Conservation (phyloP, 1,139 yeast species). For the Geotrichum candidum region DNA sequence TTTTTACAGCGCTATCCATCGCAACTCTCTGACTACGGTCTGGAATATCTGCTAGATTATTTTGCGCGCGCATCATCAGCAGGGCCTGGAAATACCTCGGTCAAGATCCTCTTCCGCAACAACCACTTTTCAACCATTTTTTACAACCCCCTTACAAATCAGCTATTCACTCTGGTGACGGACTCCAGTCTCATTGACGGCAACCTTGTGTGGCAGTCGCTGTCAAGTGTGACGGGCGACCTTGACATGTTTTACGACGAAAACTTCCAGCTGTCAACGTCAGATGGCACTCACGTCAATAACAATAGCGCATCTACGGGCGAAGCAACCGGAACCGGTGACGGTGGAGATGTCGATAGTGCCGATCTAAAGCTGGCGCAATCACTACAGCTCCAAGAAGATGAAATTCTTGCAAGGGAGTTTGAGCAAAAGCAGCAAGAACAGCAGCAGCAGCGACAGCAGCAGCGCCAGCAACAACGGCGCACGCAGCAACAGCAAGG, state of each 20-base stretch:
- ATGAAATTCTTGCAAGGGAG: slow-evolving; percentile 46
- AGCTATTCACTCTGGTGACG: slow-evolving; percentile 48
- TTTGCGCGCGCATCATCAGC: slow-evolving; percentile 30
- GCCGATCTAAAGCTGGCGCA: slow-evolving; percentile 45
- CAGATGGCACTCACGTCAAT: slow-evolving; percentile 10
- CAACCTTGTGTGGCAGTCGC: slow-evolving; percentile 69
- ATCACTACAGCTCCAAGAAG: slow-evolving; percentile 59
- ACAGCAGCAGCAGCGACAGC: slow-evolving; percentile 4
- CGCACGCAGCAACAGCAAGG: not conserved
- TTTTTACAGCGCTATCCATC: slow-evolving; percentile 55
- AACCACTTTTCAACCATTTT: slow-evolving; percentile 71
- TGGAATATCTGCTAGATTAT: slow-evolving; percentile 39
- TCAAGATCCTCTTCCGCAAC: slow-evolving; percentile 60
- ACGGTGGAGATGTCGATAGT: slow-evolving; percentile 18
- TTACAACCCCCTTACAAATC: slow-evolving; percentile 40
- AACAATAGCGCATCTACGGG: not conserved
- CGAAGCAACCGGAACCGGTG: slow-evolving; percentile 30
- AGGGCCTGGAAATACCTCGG: slow-evolving; percentile 44
- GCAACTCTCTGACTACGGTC: slow-evolving; percentile 65
- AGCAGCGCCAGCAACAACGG: slow-evolving; percentile 10
- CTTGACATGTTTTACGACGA: slow-evolving; percentile 64
- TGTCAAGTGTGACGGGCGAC: slow-evolving; percentile 58
- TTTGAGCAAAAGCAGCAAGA: slow-evolving; percentile 25
- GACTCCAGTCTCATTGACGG: slow-evolving; percentile 57
- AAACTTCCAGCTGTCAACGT: slow-evolving; percentile 27